Conservation (phyloP, 1,284 basidiomycete species). For the Ganoderma lingzhi region DNA sequence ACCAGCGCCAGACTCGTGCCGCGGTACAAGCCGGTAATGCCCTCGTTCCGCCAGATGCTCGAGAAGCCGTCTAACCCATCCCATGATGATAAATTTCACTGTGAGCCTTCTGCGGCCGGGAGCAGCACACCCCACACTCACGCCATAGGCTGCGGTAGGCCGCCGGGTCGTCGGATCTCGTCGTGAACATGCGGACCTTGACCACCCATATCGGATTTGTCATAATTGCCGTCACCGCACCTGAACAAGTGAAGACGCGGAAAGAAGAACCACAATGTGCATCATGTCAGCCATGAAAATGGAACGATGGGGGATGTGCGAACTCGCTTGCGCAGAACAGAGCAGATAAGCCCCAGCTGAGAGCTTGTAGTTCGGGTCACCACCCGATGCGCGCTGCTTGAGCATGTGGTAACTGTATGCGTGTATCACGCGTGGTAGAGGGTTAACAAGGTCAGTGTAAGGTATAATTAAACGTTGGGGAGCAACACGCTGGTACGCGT, state of each 20-base stretch:
- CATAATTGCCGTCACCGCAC: constrained; percentile 91
- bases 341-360: constrained; percentile 86
- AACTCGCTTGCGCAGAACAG: constrained; percentile 95
- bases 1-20: constrained; percentile 91
- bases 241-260: constrained; percentile 50
- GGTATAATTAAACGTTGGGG: not conserved
- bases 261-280: not conserved
- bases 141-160: constrained; percentile 86
- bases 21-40: constrained; percentile 83
- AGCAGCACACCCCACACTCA: constrained; percentile 41
- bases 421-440: not conserved
- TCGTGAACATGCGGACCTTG: constrained; percentile 97
- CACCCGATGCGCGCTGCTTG: constrained; percentile 77
- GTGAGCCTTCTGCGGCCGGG: constrained; percentile 41
- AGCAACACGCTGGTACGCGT: not conserved
- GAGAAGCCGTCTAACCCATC: constrained; percentile 75
- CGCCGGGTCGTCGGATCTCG: constrained; percentile 65
- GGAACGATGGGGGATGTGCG: constrained; percentile 47
- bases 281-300: constrained; percentile 27
- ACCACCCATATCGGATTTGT: constrained; percentile 99
- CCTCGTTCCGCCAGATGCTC: constrained; percentile 78
- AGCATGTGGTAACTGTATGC: constrained; percentile 89
- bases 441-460: constrained; percentile 10
- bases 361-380: constrained; percentile 66
- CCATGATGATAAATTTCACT: not conserved